Percentiles rank a stretch among this genome's conserved stretches.
Evolutionary conservation across 139 green algal species (phyloP).

Genomic region (Closterium sp.): DNA sequence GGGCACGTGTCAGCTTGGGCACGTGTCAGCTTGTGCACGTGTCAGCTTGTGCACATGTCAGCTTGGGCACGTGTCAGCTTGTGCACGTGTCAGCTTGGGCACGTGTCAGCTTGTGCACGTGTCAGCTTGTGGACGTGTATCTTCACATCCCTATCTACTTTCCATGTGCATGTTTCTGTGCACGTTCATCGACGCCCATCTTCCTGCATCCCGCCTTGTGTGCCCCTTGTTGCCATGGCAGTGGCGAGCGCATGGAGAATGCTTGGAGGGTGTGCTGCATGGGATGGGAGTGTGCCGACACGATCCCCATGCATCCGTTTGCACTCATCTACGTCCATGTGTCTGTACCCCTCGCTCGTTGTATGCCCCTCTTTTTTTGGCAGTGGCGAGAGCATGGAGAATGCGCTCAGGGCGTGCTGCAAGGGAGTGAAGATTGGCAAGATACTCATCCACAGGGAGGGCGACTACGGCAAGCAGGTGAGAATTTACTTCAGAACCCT

Average conservation of each 20-base stretch:
- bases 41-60: too few relatives aligned
- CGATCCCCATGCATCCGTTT: background rate
- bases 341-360: background rate
- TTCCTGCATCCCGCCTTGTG: background rate
- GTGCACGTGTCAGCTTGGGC: too few relatives aligned
- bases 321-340: background rate
- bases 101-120: too few relatives aligned
- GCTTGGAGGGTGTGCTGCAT: conserved; percentile 87
- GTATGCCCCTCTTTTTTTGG: background rate
- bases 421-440: conserved; percentile 99
- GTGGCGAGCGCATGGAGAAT: conserved; percentile 93
- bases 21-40: too few relatives aligned
- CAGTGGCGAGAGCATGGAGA: conserved; percentile 92
- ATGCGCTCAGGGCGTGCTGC: conserved; percentile 86
- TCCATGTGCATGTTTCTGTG: too few relatives aligned
- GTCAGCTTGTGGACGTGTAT: too few relatives aligned
- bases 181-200: too few relatives aligned
- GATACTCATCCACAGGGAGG: conserved; percentile 81
- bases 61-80: too few relatives aligned
- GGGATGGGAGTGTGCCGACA: too few relatives aligned
- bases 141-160: too few relatives aligned
- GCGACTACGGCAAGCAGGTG: conserved; percentile 45
- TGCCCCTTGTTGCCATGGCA: background rate
- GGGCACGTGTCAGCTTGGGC: too few relatives aligned
- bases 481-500: background rate